Evolutionary conservation across 2,329 filamentous ascomycete genomes (phyloP).

Genomic region (Pestalotiopsis sp.): DNA sequence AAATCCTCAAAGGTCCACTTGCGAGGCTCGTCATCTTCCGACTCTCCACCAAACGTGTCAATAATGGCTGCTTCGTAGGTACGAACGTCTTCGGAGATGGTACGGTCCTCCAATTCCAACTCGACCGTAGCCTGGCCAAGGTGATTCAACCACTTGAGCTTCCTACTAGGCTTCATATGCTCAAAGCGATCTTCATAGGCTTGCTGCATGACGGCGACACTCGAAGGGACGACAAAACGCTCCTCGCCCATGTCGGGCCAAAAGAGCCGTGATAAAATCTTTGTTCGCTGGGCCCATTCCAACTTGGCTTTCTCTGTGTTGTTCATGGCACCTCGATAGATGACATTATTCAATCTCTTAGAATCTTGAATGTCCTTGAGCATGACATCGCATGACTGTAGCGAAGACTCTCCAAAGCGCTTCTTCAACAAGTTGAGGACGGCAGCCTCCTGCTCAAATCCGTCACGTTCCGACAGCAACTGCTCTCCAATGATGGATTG

Average conservation of each 20-base stretch:
- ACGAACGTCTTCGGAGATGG: slow-evolving; percentile 70
- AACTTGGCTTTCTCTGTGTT: slow-evolving; percentile 27
- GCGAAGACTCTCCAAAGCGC: slow-evolving; percentile 79
- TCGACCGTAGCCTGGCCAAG: slow-evolving; percentile 80
- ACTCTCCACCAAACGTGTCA: slow-evolving; percentile 65
- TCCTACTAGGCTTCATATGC: slow-evolving; percentile 78
- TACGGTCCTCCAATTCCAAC: slow-evolving; percentile 81
- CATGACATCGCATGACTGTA: slow-evolving; percentile 98
- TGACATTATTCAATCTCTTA: slow-evolving; percentile 68
- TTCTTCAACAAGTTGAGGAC: slow-evolving; percentile 87
- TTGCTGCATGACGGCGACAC: slow-evolving; percentile 63
- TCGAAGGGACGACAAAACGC: slow-evolving; percentile 64
- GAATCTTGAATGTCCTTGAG: slow-evolving; percentile 90
- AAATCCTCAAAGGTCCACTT: slow-evolving; percentile 56
- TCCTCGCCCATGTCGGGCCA: slow-evolving; percentile 84
- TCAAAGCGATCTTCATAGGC: slow-evolving; percentile 79
- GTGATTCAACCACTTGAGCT: slow-evolving; percentile 85
- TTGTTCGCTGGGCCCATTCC: slow-evolving; percentile 65
- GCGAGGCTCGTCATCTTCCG: slow-evolving; percentile 30
- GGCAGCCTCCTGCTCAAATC: slow-evolving; percentile 78
- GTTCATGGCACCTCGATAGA: slow-evolving; percentile 51
- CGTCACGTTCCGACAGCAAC: slow-evolving; percentile 66
- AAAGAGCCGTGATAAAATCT: slow-evolving; percentile 89
- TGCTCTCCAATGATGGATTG: slow-evolving; percentile 87
- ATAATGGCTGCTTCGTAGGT: slow-evolving; percentile 90